These are phyloP conservation scores for Trametes sanguinea DNA, from an alignment of 768 basidiomycete genomes.

Conservation along the genomic window DNA sequence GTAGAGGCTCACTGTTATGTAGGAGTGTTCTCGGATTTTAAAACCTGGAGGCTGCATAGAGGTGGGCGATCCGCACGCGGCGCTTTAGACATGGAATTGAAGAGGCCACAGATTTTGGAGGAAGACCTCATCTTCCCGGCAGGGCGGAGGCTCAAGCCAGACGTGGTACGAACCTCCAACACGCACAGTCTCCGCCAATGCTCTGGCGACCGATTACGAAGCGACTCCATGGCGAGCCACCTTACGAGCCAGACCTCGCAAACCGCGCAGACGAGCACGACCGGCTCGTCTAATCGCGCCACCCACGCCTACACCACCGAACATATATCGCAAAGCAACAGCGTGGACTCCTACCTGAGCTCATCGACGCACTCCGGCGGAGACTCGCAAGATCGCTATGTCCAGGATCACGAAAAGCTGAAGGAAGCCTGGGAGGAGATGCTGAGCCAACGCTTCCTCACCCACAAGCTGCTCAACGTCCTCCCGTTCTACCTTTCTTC, in stretches of 20 bases:
- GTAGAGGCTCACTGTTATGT: neutral
- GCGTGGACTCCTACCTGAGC: slow-evolving; percentile 4
- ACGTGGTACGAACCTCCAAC: neutral
- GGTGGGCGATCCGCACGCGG: slow-evolving; percentile 39
- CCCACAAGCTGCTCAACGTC: slow-evolving; percentile 54
- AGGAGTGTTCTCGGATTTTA: slow-evolving; percentile 73
- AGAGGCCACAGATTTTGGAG: slow-evolving; percentile 58
- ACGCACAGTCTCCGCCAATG: neutral
- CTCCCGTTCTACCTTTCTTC: slow-evolving; percentile 68
- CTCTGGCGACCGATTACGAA: slow-evolving; percentile 7
- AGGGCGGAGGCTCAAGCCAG: slow-evolving; percentile 13
- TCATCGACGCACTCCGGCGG: slow-evolving; percentile 6
- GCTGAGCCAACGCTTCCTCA: slow-evolving; percentile 59
- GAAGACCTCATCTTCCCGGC: slow-evolving; percentile 72
- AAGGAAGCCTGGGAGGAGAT: slow-evolving; percentile 68
- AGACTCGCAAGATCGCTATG: slow-evolving; percentile 27
- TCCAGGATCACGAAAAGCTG: slow-evolving; percentile 63
- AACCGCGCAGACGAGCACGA: slow-evolving; percentile 2
- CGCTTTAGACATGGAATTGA: neutral
- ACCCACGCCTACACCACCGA: slow-evolving; percentile 13
- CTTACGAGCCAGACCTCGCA: slow-evolving; percentile 2
- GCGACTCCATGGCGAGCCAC: slow-evolving; percentile 14
- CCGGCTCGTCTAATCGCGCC: neutral
- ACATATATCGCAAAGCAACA: slow-evolving; percentile 1
- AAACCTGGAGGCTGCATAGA: slow-evolving; percentile 63